Percentiles rank a stretch among this genome's conserved stretches.
These are phyloP conservation scores for Ceratobasidium sp. DNA, from an alignment of 1,284 basidiomycete genomes.

Conservation along the genomic window DNA sequence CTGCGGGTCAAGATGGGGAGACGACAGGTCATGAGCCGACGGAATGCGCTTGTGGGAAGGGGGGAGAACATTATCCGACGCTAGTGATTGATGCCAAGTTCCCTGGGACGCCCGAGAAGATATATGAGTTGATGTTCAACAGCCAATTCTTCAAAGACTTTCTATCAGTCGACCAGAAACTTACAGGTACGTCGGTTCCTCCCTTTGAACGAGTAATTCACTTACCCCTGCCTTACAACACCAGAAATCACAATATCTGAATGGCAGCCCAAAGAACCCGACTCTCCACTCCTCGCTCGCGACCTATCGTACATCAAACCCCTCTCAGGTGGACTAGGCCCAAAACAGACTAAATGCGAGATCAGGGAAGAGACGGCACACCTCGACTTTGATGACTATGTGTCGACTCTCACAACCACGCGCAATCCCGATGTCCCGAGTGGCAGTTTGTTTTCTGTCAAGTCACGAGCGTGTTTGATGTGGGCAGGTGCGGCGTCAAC, in stretches of 20 bases:
- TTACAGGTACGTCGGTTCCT: constrained; percentile 72
- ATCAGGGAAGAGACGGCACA: constrained; percentile 85
- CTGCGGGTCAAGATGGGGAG: constrained; percentile 56
- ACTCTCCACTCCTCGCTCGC: constrained; percentile 77
- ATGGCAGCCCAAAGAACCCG: constrained; percentile 76
- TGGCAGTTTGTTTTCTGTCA: constrained; percentile 90
- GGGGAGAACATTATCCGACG: constrained; percentile 78
- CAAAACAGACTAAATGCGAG: constrained; percentile 94
- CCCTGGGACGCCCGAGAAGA: constrained; percentile 91
- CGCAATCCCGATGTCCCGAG: constrained; percentile 93
- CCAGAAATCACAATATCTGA: constrained; percentile 92
- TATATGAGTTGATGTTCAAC: constrained; percentile 95
- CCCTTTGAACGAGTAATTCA: not conserved
- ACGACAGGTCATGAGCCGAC: constrained; percentile 60
- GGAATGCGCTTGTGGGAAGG: constrained; percentile 77
- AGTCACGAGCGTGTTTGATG: constrained; percentile 92
- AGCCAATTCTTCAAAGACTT: constrained; percentile 96
- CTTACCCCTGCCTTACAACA: not conserved
- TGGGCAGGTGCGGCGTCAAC: constrained; percentile 88
- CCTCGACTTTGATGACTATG: constrained; percentile 86
- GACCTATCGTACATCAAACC: constrained; percentile 97
- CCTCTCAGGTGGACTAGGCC: constrained; percentile 85
- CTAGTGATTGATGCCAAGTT: constrained; percentile 80
- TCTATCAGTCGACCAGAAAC: constrained; percentile 85
- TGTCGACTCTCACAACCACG: constrained; percentile 88